A percentile compares a stretch with the other conserved stretches of the same genome.
phyloP scores from a whole-genome alignment of 2,329 filamentous ascomycete species.

The Colletotrichum sansevieriae region DNA sequence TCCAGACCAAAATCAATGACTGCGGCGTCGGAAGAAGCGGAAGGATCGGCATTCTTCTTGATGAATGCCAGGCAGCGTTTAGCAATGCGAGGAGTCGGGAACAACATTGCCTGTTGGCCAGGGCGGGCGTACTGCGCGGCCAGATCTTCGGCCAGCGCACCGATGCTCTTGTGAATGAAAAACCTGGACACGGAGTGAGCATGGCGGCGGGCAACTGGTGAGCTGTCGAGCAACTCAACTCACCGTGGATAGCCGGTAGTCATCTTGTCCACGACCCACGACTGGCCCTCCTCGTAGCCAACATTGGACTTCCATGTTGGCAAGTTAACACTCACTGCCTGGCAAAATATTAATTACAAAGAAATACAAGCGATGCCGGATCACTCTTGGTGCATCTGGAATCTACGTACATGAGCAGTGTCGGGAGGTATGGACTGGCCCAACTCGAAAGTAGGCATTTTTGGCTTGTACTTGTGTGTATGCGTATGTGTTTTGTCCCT shows the following conservation, averaged over 20 bases:
- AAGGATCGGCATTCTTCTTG: constrained; percentile 66
- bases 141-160: constrained; percentile 78
- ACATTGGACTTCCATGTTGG: constrained; percentile 94
- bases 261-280: constrained; percentile 89
- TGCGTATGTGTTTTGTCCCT: not conserved
- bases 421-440: constrained; percentile 83
- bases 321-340: constrained; percentile 96
- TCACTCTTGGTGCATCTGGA: not conserved
- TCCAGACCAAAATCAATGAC: constrained; percentile 75
- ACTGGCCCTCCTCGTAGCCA: constrained; percentile 92
- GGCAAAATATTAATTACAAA: not conserved
- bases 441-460: constrained; percentile 65
- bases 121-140: constrained; percentile 71
- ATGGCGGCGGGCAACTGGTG: not conserved
- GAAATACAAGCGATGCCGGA: constrained; percentile 7
- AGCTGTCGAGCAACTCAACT: constrained; percentile 38
- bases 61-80: constrained; percentile 82
- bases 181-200: constrained; percentile 72
- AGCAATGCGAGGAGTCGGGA: constrained; percentile 80
- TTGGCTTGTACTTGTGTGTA: constrained; percentile 9
- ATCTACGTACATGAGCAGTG: constrained; percentile 77
- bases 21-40: constrained; percentile 62
- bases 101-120: constrained; percentile 81
- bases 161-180: constrained; percentile 89
- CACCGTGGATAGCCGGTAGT: constrained; percentile 90